A percentile compares a stretch with the other conserved stretches of the same genome.
Conservation (phyloP, 805 yeast genomes). For the Torulaspora indica region DNA sequence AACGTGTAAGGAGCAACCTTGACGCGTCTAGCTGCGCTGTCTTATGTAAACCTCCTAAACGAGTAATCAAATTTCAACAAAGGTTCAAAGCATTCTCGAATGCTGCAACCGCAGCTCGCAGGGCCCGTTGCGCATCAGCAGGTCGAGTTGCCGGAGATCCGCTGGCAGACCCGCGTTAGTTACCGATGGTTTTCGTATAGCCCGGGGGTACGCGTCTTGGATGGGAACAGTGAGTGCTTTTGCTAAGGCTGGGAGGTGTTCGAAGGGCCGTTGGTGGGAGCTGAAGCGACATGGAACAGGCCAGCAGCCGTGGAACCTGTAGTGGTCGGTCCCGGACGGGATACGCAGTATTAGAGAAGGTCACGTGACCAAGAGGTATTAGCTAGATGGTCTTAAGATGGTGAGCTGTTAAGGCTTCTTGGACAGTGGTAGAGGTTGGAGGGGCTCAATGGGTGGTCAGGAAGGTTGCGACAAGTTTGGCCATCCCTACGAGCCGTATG, state of each 20-base stretch:
- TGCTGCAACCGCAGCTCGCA: background rate
- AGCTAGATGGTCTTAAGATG: no score
- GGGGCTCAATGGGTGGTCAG: background rate
- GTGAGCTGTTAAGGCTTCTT: no score
- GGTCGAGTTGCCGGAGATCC: no score
- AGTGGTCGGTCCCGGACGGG: no score
- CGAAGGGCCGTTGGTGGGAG: background rate
- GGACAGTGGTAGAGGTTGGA: background rate
- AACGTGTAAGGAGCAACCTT: background rate
- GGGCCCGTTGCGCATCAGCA: background rate
- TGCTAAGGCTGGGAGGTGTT: background rate
- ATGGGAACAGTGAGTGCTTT: background rate
- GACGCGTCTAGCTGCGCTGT: conserved; percentile 1
- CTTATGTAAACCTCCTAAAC: conserved; percentile 1
- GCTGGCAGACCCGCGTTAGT: background rate
- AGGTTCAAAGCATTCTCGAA: conserved; percentile 1
- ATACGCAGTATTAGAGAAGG: no score
- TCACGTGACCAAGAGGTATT: no score
- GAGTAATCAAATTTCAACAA: conserved; percentile 1
- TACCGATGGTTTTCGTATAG: background rate
- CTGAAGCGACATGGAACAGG: no score
- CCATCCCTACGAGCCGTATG: conserved; percentile 82
- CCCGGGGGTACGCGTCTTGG: background rate
- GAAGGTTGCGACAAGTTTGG: conserved; percentile 36
- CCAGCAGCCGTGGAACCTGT: no score